phyloP scores from a whole-genome alignment of 1,284 basidiomycete genomes.

The Marasmius fiardii region DNA sequence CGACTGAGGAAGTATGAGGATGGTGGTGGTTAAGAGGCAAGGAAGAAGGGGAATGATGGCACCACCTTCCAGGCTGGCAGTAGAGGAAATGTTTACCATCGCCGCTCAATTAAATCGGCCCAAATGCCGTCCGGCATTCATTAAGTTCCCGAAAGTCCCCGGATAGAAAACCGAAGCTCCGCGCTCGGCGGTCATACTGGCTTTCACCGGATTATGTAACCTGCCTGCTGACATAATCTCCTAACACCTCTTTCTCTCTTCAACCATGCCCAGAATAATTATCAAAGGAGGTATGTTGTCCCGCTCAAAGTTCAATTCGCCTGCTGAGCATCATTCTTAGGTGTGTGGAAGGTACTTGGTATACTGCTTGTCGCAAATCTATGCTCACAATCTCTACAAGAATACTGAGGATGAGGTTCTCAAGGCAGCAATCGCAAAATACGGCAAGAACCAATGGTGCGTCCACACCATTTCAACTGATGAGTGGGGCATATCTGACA shows the following conservation, averaged over 20 bases:
- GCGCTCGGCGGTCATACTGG: not conserved
- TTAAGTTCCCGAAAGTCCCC: not conserved
- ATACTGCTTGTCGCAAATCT: slow-evolving; percentile 2
- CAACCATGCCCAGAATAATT: slow-evolving; percentile 80
- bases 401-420: slow-evolving; percentile 97
- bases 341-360: slow-evolving; percentile 66
- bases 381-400: slow-evolving; percentile 37
- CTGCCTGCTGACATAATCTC: not conserved
- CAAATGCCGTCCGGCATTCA: not conserved
- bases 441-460: slow-evolving; percentile 94
- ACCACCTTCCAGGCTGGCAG: not conserved
- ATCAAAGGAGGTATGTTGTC: slow-evolving; percentile 81
- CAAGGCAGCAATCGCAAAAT: slow-evolving; percentile 97
- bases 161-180: not conserved
- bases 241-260: not conserved
- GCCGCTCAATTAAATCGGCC: not conserved
- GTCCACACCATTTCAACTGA: slow-evolving; percentile 17
- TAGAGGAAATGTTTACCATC: not conserved
- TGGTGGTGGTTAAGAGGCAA: slow-evolving; percentile 10
- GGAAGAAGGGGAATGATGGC: slow-evolving; percentile 12
- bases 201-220: not conserved
- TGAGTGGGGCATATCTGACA: slow-evolving; percentile 2
- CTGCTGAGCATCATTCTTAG: slow-evolving; percentile 25
- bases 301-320: not conserved
- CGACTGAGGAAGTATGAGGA: slow-evolving; percentile 14